Evolutionary conservation across 2,329 filamentous ascomycete genomes (phyloP).

Genomic region (Fusarium sp.): DNA sequence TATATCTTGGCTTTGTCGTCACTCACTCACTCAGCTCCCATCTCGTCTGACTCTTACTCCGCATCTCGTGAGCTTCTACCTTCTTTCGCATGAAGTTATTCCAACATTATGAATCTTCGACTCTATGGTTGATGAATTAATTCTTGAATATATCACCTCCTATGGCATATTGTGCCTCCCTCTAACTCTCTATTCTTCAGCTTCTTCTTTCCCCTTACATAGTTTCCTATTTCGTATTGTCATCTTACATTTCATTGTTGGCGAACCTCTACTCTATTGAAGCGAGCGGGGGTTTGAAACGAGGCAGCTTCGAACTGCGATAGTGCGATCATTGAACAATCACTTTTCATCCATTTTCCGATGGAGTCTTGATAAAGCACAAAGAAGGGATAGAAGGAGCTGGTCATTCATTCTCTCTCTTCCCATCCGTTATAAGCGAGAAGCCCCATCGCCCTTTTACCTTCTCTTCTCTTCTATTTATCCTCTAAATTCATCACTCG

Average conservation of each 20-base stretch:
- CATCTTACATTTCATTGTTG: background rate
- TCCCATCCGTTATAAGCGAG: background rate
- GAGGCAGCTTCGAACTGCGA: constrained; percentile 1
- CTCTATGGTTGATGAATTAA: background rate
- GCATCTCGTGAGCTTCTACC: constrained; percentile 6
- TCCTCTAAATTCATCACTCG: background rate
- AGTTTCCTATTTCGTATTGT: background rate
- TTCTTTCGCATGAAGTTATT: constrained; percentile 10
- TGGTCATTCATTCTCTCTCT: background rate
- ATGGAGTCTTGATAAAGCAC: constrained; percentile 2
- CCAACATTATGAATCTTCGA: background rate
- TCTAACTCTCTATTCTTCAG: background rate
- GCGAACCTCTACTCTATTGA: background rate
- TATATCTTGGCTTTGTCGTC: background rate
- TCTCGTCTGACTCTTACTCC: constrained; percentile 11
- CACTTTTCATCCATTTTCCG: background rate
- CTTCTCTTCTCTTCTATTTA: background rate
- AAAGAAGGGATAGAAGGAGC: constrained; percentile 16
- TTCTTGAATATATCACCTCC: background rate
- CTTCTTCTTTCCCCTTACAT: background rate
- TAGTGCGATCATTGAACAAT: background rate
- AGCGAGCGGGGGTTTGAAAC: constrained; percentile 21
- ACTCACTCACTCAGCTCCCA: background rate
- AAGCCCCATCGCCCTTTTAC: background rate
- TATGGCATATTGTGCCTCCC: background rate